Evolutionary conservation across 495 filamentous ascomycete species (phyloP).

Genomic region (Aspergillus incahuasiensis): DNA sequence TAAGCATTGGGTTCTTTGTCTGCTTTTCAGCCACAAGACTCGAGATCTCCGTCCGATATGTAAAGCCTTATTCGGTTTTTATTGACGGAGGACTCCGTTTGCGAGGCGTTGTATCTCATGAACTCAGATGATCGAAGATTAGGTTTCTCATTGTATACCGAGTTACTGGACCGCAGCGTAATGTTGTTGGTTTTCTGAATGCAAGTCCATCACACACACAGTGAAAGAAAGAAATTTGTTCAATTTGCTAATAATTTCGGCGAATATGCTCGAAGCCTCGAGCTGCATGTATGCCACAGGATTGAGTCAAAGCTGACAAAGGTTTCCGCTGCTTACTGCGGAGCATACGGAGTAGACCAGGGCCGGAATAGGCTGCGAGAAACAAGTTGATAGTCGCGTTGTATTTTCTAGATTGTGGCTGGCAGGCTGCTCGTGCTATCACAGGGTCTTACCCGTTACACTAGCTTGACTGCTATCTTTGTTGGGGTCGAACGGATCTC

Average conservation of each 20-base stretch:
- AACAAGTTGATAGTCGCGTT: not conserved
- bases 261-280: not conserved
- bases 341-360: not conserved
- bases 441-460: constrained; percentile 3
- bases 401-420: not conserved
- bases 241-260: not conserved
- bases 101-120: not conserved
- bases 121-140: not conserved
- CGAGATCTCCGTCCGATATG: not conserved
- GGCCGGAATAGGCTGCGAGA: not conserved
- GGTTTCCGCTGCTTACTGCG: not conserved
- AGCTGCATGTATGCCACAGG: too few species aligned
- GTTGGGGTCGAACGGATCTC: too few species aligned
- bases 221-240: not conserved
- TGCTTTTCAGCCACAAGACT: not conserved
- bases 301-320: not conserved
- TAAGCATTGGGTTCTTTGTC: not conserved
- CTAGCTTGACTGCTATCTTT: not conserved
- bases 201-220: not conserved
- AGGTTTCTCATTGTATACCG: too few species aligned
- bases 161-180: not conserved
- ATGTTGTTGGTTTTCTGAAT: not conserved
- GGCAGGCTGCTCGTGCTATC: too few species aligned
- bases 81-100: not conserved
- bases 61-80: not conserved